These are phyloP conservation scores for Psilocybe cubensis DNA, from an alignment of 768 basidiomycete species.

Conservation along the genomic window DNA sequence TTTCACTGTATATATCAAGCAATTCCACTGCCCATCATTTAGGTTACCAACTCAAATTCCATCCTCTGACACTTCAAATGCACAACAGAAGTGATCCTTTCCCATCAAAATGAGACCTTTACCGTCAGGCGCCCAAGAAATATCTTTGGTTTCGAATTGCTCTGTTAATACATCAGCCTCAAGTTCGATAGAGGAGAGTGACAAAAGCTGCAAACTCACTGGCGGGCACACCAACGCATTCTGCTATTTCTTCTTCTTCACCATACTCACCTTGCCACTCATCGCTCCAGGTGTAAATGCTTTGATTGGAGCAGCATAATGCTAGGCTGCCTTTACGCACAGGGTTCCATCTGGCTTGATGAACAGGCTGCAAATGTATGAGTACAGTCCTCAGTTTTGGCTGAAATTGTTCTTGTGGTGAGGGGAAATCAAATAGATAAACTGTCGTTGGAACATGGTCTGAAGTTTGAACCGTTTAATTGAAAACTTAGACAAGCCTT, in stretches of 20 bases:
- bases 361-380: conserved; percentile 63
- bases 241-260: conserved; percentile 77
- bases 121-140: conserved; percentile 87
- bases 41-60: conserved; percentile 25
- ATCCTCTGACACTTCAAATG: conserved; percentile 71
- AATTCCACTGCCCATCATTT: too few species aligned
- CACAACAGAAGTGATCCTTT: conserved; percentile 83
- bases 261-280: conserved; percentile 71
- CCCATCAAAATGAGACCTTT: conserved; percentile 78
- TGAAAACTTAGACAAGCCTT: conserved; percentile 1
- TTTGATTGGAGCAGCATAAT: conserved; percentile 67
- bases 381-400: conserved; percentile 72
- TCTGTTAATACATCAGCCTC: conserved; percentile 38
- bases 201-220: conserved; percentile 50
- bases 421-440: conserved; percentile 76
- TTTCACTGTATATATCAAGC: too few species aligned
- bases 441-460: conserved; percentile 66
- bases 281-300: conserved; percentile 82
- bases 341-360: conserved; percentile 82
- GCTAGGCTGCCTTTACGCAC: conserved; percentile 73
- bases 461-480: conserved; percentile 26
- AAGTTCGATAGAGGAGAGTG: neutral
- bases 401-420: conserved; percentile 54
- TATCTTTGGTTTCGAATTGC: conserved; percentile 70
- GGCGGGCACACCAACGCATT: conserved; percentile 89